These are phyloP conservation scores for Rhizophagus prolifer DNA, from an alignment of 192 early-diverging fungal species.

Conservation along the genomic window DNA sequence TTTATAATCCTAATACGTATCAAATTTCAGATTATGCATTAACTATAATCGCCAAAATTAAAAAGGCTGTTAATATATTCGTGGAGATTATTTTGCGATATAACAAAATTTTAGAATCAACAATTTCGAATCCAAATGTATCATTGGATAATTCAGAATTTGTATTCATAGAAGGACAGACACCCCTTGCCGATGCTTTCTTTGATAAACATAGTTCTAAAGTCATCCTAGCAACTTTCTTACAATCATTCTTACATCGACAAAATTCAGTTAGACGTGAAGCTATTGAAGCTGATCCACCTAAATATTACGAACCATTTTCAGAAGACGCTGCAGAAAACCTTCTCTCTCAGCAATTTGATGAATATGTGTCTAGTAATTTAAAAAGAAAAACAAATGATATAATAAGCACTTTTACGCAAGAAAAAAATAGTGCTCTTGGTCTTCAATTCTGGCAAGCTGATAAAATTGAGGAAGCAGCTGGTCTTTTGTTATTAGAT, in stretches of 20 bases:
- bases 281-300: neutral
- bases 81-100: slow-evolving; percentile 40
- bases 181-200: slow-evolving; percentile 28
- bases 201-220: slow-evolving; percentile 35
- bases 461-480: slow-evolving; percentile 31
- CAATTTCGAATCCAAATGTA: slow-evolving; percentile 5
- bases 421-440: slow-evolving; percentile 26
- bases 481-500: slow-evolving; percentile 36
- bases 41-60: slow-evolving; percentile 31
- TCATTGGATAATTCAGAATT: slow-evolving; percentile 22
- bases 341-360: slow-evolving; percentile 30
- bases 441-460: slow-evolving; percentile 31
- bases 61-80: slow-evolving; percentile 15
- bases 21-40: slow-evolving; percentile 22
- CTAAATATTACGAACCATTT: slow-evolving; percentile 8
- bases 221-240: slow-evolving; percentile 36
- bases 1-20: slow-evolving; percentile 9
- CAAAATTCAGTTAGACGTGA: slow-evolving; percentile 39
- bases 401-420: slow-evolving; percentile 24
- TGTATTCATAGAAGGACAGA: neutral
- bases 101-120: slow-evolving; percentile 29
- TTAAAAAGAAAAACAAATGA: slow-evolving; percentile 29
- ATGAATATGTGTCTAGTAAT: slow-evolving; percentile 31
- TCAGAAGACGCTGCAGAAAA: slow-evolving; percentile 25
- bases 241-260: slow-evolving; percentile 41